Evolutionary conservation across 2,329 filamentous ascomycete genomes (phyloP).

Genomic region (Phyllosticta ampelicida): DNA sequence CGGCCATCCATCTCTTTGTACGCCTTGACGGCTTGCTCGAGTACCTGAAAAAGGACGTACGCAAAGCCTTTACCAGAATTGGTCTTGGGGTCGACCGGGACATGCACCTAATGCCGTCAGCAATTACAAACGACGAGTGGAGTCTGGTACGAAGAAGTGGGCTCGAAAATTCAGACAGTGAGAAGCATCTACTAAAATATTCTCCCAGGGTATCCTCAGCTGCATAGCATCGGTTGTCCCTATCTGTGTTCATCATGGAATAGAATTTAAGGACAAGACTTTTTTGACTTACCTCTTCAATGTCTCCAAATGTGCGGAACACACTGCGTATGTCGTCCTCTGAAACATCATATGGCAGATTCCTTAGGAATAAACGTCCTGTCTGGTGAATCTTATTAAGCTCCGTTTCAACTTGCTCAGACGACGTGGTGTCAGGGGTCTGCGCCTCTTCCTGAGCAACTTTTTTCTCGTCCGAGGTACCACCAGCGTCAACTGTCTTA

Average conservation of each 20-base stretch:
- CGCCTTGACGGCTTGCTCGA: slow-evolving; percentile 65
- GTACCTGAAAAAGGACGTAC: slow-evolving; percentile 66
- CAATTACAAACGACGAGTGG: slow-evolving; percentile 10
- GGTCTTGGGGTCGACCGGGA: slow-evolving; percentile 60
- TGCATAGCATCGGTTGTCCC: slow-evolving; percentile 98
- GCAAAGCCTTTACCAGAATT: slow-evolving; percentile 82
- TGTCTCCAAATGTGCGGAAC: slow-evolving; percentile 61
- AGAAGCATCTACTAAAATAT: slow-evolving; percentile 99
- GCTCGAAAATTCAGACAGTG: slow-evolving; percentile 54
- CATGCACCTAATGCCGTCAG: slow-evolving; percentile 57
- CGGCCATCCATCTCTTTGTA: slow-evolving; percentile 71
- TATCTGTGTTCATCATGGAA: slow-evolving; percentile 95
- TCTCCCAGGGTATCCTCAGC: slow-evolving; percentile 85
- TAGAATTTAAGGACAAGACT: slow-evolving; percentile 16
- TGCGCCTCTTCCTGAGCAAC: slow-evolving; percentile 11
- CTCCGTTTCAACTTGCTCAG: slow-evolving; percentile 31
- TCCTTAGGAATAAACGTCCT: slow-evolving; percentile 75
- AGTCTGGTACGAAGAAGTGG: not conserved
- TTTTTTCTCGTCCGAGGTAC: not conserved
- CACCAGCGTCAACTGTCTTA: slow-evolving; percentile 12
- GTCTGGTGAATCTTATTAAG: slow-evolving; percentile 56
- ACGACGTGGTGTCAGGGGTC: slow-evolving; percentile 21
- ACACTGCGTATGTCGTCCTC: slow-evolving; percentile 64
- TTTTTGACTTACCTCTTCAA: slow-evolving; percentile 70
- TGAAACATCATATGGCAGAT: slow-evolving; percentile 69